Base-by-base conservation (phyloP, 179 eudicot genomes). In the Actinidia arguta region DNA sequence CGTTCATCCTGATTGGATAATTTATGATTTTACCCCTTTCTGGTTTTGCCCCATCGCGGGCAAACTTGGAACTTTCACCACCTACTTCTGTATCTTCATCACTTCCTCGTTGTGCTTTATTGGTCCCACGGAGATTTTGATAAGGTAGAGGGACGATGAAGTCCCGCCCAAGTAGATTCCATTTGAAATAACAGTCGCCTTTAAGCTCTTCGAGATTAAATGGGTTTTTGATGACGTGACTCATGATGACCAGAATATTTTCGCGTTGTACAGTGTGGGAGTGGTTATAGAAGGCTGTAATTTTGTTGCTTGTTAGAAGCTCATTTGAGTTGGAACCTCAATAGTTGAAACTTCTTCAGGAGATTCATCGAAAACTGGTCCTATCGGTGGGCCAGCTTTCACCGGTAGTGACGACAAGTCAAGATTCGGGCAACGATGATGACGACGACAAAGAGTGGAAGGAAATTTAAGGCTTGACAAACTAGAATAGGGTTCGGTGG, bases 141-240 rank as follows among this genome's bases (percentile, higher is more conserved):
- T 48, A 44, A 66, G 80, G 6, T 0, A 9, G 27, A 1, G 52
- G n/a, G 5, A 24, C 7, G 8, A 47, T 46, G 39, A 8, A n/a
- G 72, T 68, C 1, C 59, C 84, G 1, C 81, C 87, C 4, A 27
- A 17, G 18, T 81, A 82, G 87, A 22, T 80, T 48, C 86, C 85
- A 0, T 85, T 87, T 50, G 69, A 62, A 0, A 61, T 86, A 67
- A 81, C 73, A 7, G 72, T 87, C 18, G 76, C 83, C 8, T 81
- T 50, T 72, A 80, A 78, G 31, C 74, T 73, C 7, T 83, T 80
- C 17, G 86, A 90, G 75, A 83, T 87, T n/a, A 78, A 68, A 24
- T 24, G 77, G 54, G 59, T 78, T 6, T 24, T 54, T 13, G 80
- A 39, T 11, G 73, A 76, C 14, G 70, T 78, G 6, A 50, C 82